Evolutionary conservation across 768 basidiomycete species (phyloP).

Genomic region (Boletales sp.): DNA sequence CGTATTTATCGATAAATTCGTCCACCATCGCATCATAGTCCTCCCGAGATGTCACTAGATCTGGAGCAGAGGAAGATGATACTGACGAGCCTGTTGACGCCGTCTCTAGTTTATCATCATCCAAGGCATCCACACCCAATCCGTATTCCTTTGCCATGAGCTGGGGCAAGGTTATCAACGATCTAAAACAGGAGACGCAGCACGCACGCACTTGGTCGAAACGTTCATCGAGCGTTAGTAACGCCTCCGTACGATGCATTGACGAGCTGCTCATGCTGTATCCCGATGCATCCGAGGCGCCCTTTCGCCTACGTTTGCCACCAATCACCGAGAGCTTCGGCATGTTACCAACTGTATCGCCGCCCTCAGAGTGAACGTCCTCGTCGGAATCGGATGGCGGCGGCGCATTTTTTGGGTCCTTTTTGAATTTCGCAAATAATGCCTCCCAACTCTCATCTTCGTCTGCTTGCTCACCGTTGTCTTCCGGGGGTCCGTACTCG

Average conservation of each 20-base stretch:
- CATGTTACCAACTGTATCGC: slow-evolving; percentile 77
- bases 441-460: slow-evolving; percentile 63
- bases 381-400: slow-evolving; percentile 44
- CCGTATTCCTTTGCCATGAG: slow-evolving; percentile 83
- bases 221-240: slow-evolving; percentile 85
- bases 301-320: slow-evolving; percentile 67
- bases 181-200: not conserved
- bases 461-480: slow-evolving; percentile 26
- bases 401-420: slow-evolving; percentile 32
- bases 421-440: slow-evolving; percentile 79
- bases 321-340: slow-evolving; percentile 77
- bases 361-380: slow-evolving; percentile 59
- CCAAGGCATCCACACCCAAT: slow-evolving; percentile 45
- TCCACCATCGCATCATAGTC: slow-evolving; percentile 92
- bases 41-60: slow-evolving; percentile 75
- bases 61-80: slow-evolving; percentile 61
- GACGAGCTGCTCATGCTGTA: slow-evolving; percentile 98
- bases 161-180: slow-evolving; percentile 24
- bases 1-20: slow-evolving; percentile 90
- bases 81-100: slow-evolving; percentile 34
- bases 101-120: slow-evolving; percentile 49
- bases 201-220: slow-evolving; percentile 75
- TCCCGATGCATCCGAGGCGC: slow-evolving; percentile 82
- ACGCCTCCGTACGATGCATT: slow-evolving; percentile 87
- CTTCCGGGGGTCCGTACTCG: slow-evolving; percentile 38